phyloP scores from a whole-genome alignment of 2,329 filamentous ascomycete species.

The Lomentospora prolificans region DNA sequence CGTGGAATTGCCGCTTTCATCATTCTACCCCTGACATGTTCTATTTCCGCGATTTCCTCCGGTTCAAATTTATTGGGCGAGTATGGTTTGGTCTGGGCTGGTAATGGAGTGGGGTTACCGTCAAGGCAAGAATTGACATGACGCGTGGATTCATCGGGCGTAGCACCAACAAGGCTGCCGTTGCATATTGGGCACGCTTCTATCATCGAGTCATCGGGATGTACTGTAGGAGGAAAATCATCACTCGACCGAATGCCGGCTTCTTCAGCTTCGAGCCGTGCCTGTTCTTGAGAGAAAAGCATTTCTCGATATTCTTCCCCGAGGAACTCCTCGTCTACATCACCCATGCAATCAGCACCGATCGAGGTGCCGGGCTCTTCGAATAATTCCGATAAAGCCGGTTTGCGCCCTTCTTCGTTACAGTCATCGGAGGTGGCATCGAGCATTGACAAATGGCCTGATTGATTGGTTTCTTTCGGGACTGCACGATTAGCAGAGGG shows the following conservation, averaged over 20 bases:
- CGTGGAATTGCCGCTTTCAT: constrained; percentile 60
- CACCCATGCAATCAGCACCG: neutral
- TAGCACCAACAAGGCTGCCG: constrained; percentile 48
- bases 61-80: constrained; percentile 8
- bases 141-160: constrained; percentile 57
- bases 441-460: neutral
- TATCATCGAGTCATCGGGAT: constrained; percentile 22
- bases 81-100: constrained; percentile 15
- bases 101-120: constrained; percentile 58
- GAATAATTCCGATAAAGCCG: neutral
- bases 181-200: constrained; percentile 69
- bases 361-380: neutral
- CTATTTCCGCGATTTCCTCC: neutral
- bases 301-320: constrained; percentile 58
- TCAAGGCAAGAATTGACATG: constrained; percentile 95
- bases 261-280: constrained; percentile 52
- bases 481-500: no score
- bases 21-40: constrained; percentile 6
- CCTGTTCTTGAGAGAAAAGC: constrained; percentile 68
- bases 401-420: neutral
- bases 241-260: constrained; percentile 25
- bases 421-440: neutral
- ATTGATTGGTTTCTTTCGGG: neutral
- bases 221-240: constrained; percentile 19
- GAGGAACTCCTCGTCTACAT: constrained; percentile 37